Percentiles rank a stretch among this genome's conserved stretches.
These are phyloP conservation scores for Cytospora schulzeri DNA, from an alignment of 2,329 filamentous ascomycete species.

Conservation along the genomic window DNA sequence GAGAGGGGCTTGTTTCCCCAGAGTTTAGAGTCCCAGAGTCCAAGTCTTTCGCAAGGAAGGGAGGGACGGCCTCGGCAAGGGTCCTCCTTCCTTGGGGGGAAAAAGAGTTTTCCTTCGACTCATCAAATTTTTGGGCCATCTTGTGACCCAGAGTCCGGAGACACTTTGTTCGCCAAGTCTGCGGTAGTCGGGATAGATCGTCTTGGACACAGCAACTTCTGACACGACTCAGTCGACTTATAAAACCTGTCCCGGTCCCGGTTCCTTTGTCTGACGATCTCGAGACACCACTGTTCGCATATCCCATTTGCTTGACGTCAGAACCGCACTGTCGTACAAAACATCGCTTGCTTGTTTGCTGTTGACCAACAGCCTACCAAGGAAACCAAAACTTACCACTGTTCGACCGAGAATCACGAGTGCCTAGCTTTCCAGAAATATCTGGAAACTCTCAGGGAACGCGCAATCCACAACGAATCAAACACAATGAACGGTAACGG, in stretches of 20 bases:
- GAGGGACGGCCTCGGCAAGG: not conserved
- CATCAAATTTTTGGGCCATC: constrained; percentile 14
- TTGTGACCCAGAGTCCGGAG: constrained; percentile 10
- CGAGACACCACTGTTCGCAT: constrained; percentile 10
- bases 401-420: not conserved
- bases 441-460: not conserved
- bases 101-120: constrained; percentile 1
- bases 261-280: not conserved
- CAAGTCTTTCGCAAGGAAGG: not conserved
- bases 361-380: not conserved
- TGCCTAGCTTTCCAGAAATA: not conserved
- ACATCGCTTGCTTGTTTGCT: constrained; percentile 11
- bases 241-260: constrained; percentile 17
- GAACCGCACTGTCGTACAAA: not conserved
- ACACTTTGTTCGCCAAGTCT: constrained; percentile 15
- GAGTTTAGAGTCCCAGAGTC: constrained; percentile 10
- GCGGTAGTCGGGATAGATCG: constrained; percentile 15
- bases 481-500: constrained; percentile 4
- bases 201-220: constrained; percentile 11
- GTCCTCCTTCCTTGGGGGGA: not conserved
- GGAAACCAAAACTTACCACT: not conserved
- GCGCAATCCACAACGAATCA: not conserved
- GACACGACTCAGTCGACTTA: constrained; percentile 17
- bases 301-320: constrained; percentile 11
- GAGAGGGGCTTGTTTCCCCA: constrained; percentile 14